Conservation (phyloP, 805 yeast genomes). For the Metschnikowia amazonensis region DNA sequence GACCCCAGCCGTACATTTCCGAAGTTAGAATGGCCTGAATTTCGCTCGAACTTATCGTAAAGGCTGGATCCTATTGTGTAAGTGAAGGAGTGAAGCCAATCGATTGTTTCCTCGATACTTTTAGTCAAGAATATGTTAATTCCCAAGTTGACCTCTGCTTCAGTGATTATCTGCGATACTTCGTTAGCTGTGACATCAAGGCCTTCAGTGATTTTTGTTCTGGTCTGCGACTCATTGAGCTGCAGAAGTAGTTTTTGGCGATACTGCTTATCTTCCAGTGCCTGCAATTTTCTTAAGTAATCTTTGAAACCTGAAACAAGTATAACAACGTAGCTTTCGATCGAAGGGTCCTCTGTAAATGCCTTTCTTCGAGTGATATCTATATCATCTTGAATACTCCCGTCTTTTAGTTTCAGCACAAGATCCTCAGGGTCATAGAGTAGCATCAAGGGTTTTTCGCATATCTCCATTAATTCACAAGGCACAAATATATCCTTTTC, state of each 20-base stretch:
- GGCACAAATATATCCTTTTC: conserved; percentile 55
- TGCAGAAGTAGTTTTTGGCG: conserved; percentile 21
- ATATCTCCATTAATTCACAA: conserved; percentile 32
- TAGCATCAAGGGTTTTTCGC: conserved; percentile 45
- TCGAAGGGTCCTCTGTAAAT: conserved; percentile 17
- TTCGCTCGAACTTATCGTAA: conserved; percentile 55
- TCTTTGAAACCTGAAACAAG: conserved; percentile 49
- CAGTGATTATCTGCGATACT: conserved; percentile 39
- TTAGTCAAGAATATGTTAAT: conserved; percentile 50
- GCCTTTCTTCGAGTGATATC: conserved; percentile 9
- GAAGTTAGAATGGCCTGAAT: conserved; percentile 51
- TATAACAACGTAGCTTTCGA: conserved; percentile 34
- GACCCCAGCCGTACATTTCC: conserved; percentile 55
- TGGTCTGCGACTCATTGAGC: conserved; percentile 8
- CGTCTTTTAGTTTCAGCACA: conserved; percentile 20
- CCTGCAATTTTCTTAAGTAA: conserved; percentile 41
- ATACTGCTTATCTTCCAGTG: conserved; percentile 45
- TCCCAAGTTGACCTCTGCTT: conserved; percentile 44
- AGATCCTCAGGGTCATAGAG: conserved; percentile 47
- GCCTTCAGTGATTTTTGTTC: background rate
- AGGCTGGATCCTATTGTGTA: conserved; percentile 46
- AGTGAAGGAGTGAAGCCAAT: conserved; percentile 55
- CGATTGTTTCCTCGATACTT: conserved; percentile 43
- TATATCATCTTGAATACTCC: conserved; percentile 9
- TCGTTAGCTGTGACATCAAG: conserved; percentile 25